Evolutionary conservation across 345 rosid species (phyloP).

Genomic region (Arabidopsis suecica): DNA sequence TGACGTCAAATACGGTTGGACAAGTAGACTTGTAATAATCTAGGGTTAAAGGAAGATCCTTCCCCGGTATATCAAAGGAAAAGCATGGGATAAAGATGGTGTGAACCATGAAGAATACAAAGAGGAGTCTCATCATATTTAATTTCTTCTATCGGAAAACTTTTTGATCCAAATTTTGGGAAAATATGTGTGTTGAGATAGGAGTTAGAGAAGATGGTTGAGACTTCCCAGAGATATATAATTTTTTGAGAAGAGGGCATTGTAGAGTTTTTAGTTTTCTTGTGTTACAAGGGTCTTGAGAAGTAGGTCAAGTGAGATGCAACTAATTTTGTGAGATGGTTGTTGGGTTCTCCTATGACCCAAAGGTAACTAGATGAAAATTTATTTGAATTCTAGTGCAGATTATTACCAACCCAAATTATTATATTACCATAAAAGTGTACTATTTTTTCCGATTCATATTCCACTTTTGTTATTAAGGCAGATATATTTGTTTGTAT

Average conservation of each 20-base stretch:
- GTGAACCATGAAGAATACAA: slow-evolving; percentile 42
- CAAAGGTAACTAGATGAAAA: background rate
- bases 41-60: slow-evolving; percentile 58
- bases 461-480: background rate
- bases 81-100: slow-evolving; percentile 31
- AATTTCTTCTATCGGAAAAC: slow-evolving; percentile 17
- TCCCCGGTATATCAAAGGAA: slow-evolving; percentile 40
- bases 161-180: background rate
- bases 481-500: background rate
- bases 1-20: slow-evolving; percentile 65
- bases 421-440: background rate
- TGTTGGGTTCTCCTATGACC: slow-evolving; percentile 45
- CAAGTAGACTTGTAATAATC: slow-evolving; percentile 77
- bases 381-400: slow-evolving; percentile 10
- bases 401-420: background rate
- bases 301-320: slow-evolving; percentile 47
- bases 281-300: slow-evolving; percentile 36
- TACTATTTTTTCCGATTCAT: background rate
- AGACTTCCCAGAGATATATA: slow-evolving; percentile 40
- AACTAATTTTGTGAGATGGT: slow-evolving; percentile 47
- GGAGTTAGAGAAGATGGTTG: slow-evolving; percentile 27
- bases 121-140: slow-evolving; percentile 28
- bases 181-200: slow-evolving; percentile 6
- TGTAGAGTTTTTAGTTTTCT: slow-evolving; percentile 36
- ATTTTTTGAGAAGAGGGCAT: slow-evolving; percentile 19